Evolutionary conservation across 371 early-diverging fungal genomes (phyloP).

Genomic region (Mortierella sp.): DNA sequence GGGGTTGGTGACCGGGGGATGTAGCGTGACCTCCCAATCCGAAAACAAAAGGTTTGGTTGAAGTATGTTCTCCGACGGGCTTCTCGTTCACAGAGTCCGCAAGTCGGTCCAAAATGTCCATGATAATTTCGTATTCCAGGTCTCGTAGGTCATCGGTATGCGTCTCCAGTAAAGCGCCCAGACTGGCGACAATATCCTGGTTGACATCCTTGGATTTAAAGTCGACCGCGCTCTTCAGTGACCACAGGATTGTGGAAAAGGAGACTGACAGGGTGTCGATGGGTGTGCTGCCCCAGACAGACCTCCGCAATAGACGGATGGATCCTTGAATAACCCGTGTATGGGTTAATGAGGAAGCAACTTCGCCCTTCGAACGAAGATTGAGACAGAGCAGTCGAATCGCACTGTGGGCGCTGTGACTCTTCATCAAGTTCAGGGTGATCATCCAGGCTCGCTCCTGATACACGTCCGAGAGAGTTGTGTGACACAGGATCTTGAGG

Average conservation of each 20-base stretch:
- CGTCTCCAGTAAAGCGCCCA: slow-evolving; percentile 42
- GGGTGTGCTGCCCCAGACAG: slow-evolving; percentile 68
- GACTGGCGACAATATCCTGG: slow-evolving; percentile 56
- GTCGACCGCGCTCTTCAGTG: slow-evolving; percentile 53
- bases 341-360: slow-evolving; percentile 38
- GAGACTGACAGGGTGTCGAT: slow-evolving; percentile 54
- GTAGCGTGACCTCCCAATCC: slow-evolving; percentile 17
- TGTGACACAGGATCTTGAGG: slow-evolving; percentile 69
- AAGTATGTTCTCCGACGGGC: slow-evolving; percentile 9
- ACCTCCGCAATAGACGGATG: slow-evolving; percentile 65
- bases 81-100: slow-evolving; percentile 36
- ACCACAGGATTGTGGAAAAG: slow-evolving; percentile 56
- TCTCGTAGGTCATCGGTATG: slow-evolving; percentile 38
- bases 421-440: slow-evolving; percentile 73
- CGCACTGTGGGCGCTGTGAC: slow-evolving; percentile 75
- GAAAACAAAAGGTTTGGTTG: slow-evolving; percentile 33
- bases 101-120: slow-evolving; percentile 60
- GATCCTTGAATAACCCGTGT: slow-evolving; percentile 65
- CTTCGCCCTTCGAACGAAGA: slow-evolving; percentile 58
- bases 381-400: slow-evolving; percentile 71
- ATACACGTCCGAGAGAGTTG: slow-evolving; percentile 57
- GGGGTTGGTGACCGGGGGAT: slow-evolving; percentile 13
- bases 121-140: slow-evolving; percentile 61
- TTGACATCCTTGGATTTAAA: slow-evolving; percentile 48
- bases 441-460: slow-evolving; percentile 70